A percentile compares a stretch with the other conserved stretches of the same genome.
Evolutionary conservation across 202 grass and related monocot genomes (phyloP).

Genomic region (Setaria viridis): DNA sequence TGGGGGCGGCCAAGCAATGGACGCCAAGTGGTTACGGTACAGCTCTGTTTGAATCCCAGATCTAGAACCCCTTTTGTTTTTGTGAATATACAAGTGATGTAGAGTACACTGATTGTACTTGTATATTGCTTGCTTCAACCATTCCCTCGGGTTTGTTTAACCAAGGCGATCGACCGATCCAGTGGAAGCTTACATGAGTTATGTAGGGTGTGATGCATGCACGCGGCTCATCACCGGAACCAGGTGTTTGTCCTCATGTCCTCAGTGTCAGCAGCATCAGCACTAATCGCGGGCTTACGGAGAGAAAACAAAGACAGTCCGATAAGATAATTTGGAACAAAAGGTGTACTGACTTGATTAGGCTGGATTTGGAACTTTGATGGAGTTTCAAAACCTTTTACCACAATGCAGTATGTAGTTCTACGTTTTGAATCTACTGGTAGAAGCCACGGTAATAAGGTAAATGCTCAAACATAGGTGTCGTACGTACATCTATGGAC

Average conservation of each 20-base stretch:
- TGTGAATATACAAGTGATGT: background rate
- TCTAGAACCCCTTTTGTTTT: conserved; percentile 16
- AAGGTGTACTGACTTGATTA: background rate
- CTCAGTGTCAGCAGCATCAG: conserved; percentile 20
- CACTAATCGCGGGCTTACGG: conserved; percentile 24
- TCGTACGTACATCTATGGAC: no score
- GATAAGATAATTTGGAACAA: background rate
- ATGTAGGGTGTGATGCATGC: conserved; percentile 17
- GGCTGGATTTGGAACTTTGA: background rate
- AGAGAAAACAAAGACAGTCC: conserved; percentile 8
- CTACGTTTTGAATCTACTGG: background rate
- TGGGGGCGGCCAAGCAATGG: conserved; percentile 18
- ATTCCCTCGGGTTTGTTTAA: conserved; percentile 18
- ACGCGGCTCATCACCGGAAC: conserved; percentile 27
- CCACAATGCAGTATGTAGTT: background rate
- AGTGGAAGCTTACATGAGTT: conserved; percentile 25
- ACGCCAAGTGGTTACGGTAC: conserved; percentile 42
- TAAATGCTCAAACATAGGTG: no score
- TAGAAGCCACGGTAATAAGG: no score
- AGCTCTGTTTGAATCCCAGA: conserved; percentile 60
- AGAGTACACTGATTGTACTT: background rate
- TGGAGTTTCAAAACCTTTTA: background rate
- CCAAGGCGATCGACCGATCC: background rate
- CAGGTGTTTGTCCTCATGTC: conserved; percentile 34
- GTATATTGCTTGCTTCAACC: conserved; percentile 42